Conservation (phyloP, 306 rosid genomes). For the Lablab purpureus region DNA sequence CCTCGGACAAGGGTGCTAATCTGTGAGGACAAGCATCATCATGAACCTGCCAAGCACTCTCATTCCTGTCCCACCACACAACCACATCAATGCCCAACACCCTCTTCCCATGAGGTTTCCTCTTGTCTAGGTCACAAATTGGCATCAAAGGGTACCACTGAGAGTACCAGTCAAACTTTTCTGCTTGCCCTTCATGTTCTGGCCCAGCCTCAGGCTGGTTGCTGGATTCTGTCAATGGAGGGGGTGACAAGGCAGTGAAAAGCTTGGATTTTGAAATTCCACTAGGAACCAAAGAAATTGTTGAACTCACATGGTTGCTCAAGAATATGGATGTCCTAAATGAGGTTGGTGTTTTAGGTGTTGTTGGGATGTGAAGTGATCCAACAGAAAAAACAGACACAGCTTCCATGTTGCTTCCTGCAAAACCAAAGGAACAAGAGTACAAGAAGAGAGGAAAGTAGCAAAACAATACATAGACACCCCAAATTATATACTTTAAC, state of each 20-base stretch:
- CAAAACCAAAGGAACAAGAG: neutral
- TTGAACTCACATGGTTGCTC: conserved; percentile 41
- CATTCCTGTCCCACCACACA: conserved; percentile 96
- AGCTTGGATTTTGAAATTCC: conserved; percentile 52
- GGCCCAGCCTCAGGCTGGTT: conserved; percentile 49
- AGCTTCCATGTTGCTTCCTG: conserved; percentile 59
- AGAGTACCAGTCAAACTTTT: conserved; percentile 81
- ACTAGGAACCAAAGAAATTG: conserved; percentile 35
- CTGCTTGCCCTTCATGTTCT: conserved; percentile 43
- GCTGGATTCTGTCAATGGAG: conserved; percentile 56
- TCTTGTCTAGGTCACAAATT: conserved; percentile 82
- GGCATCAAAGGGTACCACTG: conserved; percentile 97
- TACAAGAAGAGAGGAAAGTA: neutral
- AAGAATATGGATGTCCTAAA: conserved; percentile 48
- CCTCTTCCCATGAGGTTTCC: conserved; percentile 77
- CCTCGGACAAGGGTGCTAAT: conserved; percentile 92
- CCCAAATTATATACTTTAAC: neutral
- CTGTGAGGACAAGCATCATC: conserved; percentile 93
- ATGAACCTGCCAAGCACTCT: conserved; percentile 82
- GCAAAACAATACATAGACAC: neutral
- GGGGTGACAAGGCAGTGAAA: conserved; percentile 63
- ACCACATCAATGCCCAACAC: conserved; percentile 90
- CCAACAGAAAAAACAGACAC: conserved; percentile 51
- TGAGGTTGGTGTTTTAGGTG: conserved; percentile 39
- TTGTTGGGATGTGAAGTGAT: conserved; percentile 51